Percentiles rank a stretch among this genome's conserved stretches.
These are phyloP conservation scores for Epichloe sibirici DNA, from an alignment of 2,329 filamentous ascomycete species.

Conservation along the genomic window DNA sequence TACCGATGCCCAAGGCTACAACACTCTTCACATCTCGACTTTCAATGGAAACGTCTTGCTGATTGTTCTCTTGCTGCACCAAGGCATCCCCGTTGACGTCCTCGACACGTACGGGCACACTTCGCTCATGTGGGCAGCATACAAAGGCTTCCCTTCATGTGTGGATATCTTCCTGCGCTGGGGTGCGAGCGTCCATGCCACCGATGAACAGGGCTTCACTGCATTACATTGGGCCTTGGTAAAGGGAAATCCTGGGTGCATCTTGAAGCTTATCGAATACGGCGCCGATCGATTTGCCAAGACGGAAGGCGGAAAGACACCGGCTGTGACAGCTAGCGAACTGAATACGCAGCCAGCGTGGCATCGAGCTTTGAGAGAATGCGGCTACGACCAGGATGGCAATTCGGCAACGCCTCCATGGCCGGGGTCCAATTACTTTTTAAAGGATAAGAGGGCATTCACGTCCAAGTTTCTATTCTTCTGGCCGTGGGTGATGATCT, in stretches of 20 bases:
- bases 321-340: slow-evolving; percentile 71
- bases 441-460: slow-evolving; percentile 67
- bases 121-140: slow-evolving; percentile 95
- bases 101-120: slow-evolving; percentile 85
- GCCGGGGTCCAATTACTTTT: slow-evolving; percentile 57
- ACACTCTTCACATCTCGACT: slow-evolving; percentile 91
- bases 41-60: slow-evolving; percentile 94
- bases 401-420: slow-evolving; percentile 58
- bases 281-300: slow-evolving; percentile 87
- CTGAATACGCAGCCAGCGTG: slow-evolving; percentile 78
- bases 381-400: slow-evolving; percentile 70
- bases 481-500: slow-evolving; percentile 71
- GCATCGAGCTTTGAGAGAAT: slow-evolving; percentile 71
- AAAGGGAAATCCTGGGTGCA: slow-evolving; percentile 78
- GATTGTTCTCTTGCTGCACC: slow-evolving; percentile 79
- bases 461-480: slow-evolving; percentile 81
- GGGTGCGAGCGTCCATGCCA: slow-evolving; percentile 86
- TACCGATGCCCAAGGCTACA: slow-evolving; percentile 92
- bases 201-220: slow-evolving; percentile 86
- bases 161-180: slow-evolving; percentile 88
- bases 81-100: slow-evolving; percentile 89
- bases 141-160: slow-evolving; percentile 88
- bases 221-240: slow-evolving; percentile 94
- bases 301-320: slow-evolving; percentile 83
- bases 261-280: slow-evolving; percentile 91